These are phyloP conservation scores for Halophytophthora polymorphica DNA, from an alignment of 352 stramenopile species.

Conservation along the genomic window DNA sequence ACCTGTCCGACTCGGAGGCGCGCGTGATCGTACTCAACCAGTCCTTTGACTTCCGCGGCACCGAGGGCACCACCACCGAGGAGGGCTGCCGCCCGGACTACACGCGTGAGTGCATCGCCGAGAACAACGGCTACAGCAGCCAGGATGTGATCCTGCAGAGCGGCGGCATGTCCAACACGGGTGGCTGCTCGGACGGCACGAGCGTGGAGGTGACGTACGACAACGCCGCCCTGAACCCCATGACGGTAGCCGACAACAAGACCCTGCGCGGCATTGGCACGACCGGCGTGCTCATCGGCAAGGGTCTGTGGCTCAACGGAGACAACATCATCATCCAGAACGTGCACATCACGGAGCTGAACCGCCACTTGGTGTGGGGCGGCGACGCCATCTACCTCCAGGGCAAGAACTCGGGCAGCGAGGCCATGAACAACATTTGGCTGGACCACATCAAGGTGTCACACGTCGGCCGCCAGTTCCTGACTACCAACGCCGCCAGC, in stretches of 20 bases:
- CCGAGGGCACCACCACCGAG: constrained; percentile 48
- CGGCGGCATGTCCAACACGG: constrained; percentile 49
- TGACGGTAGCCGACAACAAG: constrained; percentile 38
- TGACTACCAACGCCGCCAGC: constrained; percentile 31
- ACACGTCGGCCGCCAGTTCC: constrained; percentile 34
- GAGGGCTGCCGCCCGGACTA: constrained; percentile 39
- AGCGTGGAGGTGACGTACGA: constrained; percentile 21
- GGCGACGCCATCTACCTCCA: constrained; percentile 30
- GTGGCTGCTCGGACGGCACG: constrained; percentile 37
- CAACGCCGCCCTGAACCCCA: constrained; percentile 21
- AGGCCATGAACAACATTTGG: constrained; percentile 33
- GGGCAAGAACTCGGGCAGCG: constrained; percentile 16
- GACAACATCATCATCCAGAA: constrained; percentile 53
- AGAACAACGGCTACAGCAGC: constrained; percentile 50
- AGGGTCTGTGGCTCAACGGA: constrained; percentile 30
- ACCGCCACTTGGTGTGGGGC: constrained; percentile 40
- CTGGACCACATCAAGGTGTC: constrained; percentile 50
- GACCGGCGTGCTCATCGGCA: constrained; percentile 39
- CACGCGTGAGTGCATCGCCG: constrained; percentile 37
- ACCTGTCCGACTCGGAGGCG: constrained; percentile 32
- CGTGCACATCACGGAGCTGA: constrained; percentile 49
- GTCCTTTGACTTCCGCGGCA: constrained; percentile 45
- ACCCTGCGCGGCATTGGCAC: constrained; percentile 37
- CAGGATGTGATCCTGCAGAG: constrained; percentile 56
- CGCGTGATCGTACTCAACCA: constrained; percentile 52